phyloP scores from a whole-genome alignment of 2,329 filamentous ascomycete species.

The Aureobasidium sp. region DNA sequence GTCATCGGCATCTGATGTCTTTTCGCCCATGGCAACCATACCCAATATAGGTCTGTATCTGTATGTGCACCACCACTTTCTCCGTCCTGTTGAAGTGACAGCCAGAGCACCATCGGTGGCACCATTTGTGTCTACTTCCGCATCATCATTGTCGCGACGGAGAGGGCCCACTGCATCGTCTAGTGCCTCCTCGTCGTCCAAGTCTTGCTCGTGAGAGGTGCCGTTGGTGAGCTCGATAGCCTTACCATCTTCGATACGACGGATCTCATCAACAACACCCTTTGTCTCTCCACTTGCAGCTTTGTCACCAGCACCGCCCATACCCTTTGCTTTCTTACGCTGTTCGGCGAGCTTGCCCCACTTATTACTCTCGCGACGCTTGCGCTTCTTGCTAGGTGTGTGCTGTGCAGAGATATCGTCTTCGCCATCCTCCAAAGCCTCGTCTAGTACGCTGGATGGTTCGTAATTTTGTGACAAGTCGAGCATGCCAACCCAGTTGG shows the following conservation, averaged over 20 bases:
- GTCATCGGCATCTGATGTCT: slow-evolving; percentile 39
- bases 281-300: slow-evolving; percentile 32
- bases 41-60: slow-evolving; percentile 94
- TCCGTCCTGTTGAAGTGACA: slow-evolving; percentile 23
- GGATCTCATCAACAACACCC: slow-evolving; percentile 27
- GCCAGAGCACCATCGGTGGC: slow-evolving; percentile 23
- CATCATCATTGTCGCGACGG: slow-evolving; percentile 31
- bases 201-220: slow-evolving; percentile 32
- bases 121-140: slow-evolving; percentile 20
- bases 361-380: slow-evolving; percentile 26
- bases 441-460: background rate
- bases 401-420: slow-evolving; percentile 12
- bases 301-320: slow-evolving; percentile 51
- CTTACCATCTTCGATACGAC: slow-evolving; percentile 26
- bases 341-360: slow-evolving; percentile 20
- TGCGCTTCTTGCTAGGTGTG: slow-evolving; percentile 33
- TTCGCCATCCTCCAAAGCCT: slow-evolving; percentile 1
- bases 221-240: slow-evolving; percentile 17
- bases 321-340: slow-evolving; percentile 39
- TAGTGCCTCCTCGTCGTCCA: slow-evolving; percentile 34
- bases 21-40: slow-evolving; percentile 48
- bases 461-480: slow-evolving; percentile 68
- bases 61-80: slow-evolving; percentile 69
- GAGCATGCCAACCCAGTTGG: slow-evolving; percentile 85
- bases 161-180: slow-evolving; percentile 33